phyloP scores from a whole-genome alignment of 2,329 filamentous ascomycete species.

The Sporothrix mexicana region DNA sequence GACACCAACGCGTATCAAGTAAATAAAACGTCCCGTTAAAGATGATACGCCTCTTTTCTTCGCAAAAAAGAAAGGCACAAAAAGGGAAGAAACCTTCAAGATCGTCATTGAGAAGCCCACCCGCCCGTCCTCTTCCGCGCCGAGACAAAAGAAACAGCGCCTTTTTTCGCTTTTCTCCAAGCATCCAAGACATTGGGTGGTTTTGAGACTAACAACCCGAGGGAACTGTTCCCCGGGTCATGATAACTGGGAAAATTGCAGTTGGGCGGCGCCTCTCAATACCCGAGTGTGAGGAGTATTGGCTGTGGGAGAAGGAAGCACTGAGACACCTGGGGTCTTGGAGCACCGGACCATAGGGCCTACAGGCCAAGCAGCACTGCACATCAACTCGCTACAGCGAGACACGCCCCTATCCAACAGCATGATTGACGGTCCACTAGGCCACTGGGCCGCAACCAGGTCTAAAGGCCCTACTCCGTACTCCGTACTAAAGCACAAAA shows the following conservation, averaged over 20 bases:
- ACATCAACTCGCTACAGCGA: neutral
- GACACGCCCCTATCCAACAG: neutral
- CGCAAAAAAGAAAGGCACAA: neutral
- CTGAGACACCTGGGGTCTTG: neutral
- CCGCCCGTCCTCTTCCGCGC: neutral
- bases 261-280: neutral
- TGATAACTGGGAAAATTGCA: neutral
- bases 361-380: neutral
- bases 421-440: neutral
- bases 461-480: neutral
- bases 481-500: neutral
- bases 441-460: neutral
- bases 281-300: neutral
- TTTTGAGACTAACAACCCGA: conserved; percentile 10
- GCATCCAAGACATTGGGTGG: neutral
- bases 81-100: neutral
- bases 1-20: neutral
- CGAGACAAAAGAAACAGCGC: conserved; percentile 14
- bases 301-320: conserved; percentile 11
- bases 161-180: neutral
- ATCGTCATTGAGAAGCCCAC: neutral
- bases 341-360: neutral
- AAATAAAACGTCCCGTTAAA: neutral
- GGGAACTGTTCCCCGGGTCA: conserved; percentile 20
- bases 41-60: neutral